phyloP scores from a whole-genome alignment of 2,329 filamentous ascomycete genomes.

The Rhexocercosporidium sp. region DNA sequence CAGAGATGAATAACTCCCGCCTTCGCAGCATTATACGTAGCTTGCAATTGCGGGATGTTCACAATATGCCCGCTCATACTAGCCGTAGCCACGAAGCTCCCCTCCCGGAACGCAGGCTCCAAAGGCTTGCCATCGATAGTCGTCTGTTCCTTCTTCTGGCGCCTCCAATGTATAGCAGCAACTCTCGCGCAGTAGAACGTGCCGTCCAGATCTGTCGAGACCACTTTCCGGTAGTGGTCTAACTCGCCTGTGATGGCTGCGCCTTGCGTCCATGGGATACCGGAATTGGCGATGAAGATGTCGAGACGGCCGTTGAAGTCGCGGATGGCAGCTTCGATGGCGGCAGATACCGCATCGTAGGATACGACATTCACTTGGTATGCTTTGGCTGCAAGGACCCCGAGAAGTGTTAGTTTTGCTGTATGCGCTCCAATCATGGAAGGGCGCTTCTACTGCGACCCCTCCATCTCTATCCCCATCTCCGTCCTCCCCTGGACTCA shows the following conservation, averaged over 20 bases:
- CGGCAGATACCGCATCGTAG: conserved; percentile 46
- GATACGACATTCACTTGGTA: conserved; percentile 66
- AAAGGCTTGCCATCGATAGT: conserved; percentile 66
- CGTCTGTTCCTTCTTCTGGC: conserved; percentile 71
- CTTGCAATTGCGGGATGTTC: conserved; percentile 77
- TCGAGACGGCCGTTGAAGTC: conserved; percentile 78
- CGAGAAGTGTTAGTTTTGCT: conserved; percentile 16
- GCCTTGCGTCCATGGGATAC: conserved; percentile 75
- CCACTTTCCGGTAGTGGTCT: conserved; percentile 69
- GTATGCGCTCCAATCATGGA: conserved; percentile 19
- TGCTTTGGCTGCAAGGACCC: conserved; percentile 56
- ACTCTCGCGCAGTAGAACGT: conserved; percentile 78
- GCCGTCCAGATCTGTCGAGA: conserved; percentile 75
- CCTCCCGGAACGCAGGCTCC: conserved; percentile 59
- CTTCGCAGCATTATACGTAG: conserved; percentile 76
- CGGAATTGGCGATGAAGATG: conserved; percentile 80
- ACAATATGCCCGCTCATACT: conserved; percentile 80
- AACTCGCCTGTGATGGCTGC: conserved; percentile 68
- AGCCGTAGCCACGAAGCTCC: conserved; percentile 79
- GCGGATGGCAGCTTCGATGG: conserved; percentile 56
- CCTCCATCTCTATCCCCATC: no score
- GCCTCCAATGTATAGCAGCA: conserved; percentile 71
- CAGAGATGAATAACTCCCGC: conserved; percentile 65
- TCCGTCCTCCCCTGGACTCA: no score
- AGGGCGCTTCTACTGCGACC: conserved; percentile 1